Evolutionary conservation across 2,329 filamentous ascomycete genomes (phyloP).

Genomic region (Alternaria sp.): DNA sequence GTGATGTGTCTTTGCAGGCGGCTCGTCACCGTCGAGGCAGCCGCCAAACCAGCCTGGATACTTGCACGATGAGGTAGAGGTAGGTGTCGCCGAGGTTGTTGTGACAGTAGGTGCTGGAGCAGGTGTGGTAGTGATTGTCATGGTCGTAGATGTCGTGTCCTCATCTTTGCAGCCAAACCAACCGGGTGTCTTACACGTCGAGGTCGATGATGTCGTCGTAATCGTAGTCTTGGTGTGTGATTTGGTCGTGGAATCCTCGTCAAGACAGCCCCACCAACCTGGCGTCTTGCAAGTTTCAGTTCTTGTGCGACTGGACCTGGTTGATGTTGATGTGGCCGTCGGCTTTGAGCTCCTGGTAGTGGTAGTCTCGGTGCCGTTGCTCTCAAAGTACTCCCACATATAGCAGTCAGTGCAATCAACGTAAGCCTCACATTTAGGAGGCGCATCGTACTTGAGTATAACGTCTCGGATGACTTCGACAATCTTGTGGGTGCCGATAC

Average conservation of each 20-base stretch:
- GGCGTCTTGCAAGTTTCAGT: slow-evolving; percentile 90
- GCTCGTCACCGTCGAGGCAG: slow-evolving; percentile 57
- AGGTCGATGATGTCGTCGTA: slow-evolving; percentile 45
- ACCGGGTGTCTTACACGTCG: slow-evolving; percentile 61
- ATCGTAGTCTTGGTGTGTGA: slow-evolving; percentile 56
- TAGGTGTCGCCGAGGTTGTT: slow-evolving; percentile 39
- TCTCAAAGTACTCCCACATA: slow-evolving; percentile 93
- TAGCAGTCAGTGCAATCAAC: slow-evolving; percentile 84
- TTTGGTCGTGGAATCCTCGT: slow-evolving; percentile 62
- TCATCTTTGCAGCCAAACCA: slow-evolving; percentile 71
- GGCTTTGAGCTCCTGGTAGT: slow-evolving; percentile 58
- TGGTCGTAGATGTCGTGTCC: slow-evolving; percentile 43
- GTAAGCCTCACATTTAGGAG: slow-evolving; percentile 77
- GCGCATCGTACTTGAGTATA: slow-evolving; percentile 78
- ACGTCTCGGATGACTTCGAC: slow-evolving; percentile 86
- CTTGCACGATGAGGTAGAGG: slow-evolving; percentile 50
- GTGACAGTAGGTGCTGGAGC: slow-evolving; percentile 35
- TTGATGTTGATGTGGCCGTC: slow-evolving; percentile 62
- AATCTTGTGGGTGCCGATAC: slow-evolving; percentile 90
- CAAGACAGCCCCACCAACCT: slow-evolving; percentile 86
- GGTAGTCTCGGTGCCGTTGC: slow-evolving; percentile 81
- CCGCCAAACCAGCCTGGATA: slow-evolving; percentile 57
- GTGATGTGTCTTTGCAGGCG: slow-evolving; percentile 42
- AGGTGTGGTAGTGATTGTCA: slow-evolving; percentile 37
- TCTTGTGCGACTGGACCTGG: slow-evolving; percentile 59